phyloP scores from a whole-genome alignment of 2,329 filamentous ascomycete genomes.

The Ophiobolus disseminans region DNA sequence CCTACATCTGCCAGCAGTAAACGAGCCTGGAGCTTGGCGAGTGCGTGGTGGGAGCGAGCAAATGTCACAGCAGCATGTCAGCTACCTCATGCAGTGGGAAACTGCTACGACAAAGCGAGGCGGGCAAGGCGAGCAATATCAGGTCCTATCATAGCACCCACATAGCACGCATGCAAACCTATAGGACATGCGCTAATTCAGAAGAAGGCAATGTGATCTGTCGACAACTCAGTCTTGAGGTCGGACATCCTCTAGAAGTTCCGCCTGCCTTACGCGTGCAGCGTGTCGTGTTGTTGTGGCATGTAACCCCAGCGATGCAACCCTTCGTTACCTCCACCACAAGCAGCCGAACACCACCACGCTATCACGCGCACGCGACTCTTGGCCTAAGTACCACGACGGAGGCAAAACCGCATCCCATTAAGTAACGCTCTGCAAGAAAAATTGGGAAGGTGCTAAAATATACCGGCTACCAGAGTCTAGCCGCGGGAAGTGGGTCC shows the following conservation, averaged over 20 bases:
- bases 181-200: not conserved
- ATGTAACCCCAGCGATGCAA: conserved; percentile 41
- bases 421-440: not conserved
- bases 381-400: conserved; percentile 1
- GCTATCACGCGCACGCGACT: too few relatives aligned
- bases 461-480: not conserved
- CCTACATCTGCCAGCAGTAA: not conserved
- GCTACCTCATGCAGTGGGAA: not conserved
- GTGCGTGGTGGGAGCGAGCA: not conserved
- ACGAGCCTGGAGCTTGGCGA: not conserved
- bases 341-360: conserved; percentile 1
- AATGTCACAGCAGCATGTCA: conserved; percentile 7
- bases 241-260: not conserved
- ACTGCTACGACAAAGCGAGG: too few relatives aligned
- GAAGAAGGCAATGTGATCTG: not conserved
- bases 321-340: conserved; percentile 20
- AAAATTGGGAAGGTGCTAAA: not conserved
- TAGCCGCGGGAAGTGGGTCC: conserved; percentile 2
- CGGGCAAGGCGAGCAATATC: conserved; percentile 2
- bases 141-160: not conserved
- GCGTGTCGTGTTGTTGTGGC: conserved; percentile 18
- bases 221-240: conserved; percentile 1
- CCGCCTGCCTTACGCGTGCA: conserved; percentile 7
- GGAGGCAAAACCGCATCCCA: not conserved
- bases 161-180: not conserved